Evolutionary conservation across 441 rosid genomes (phyloP), one percentile per base, ranked within the genome.

Genomic region (Lepidium campestre): DNA sequence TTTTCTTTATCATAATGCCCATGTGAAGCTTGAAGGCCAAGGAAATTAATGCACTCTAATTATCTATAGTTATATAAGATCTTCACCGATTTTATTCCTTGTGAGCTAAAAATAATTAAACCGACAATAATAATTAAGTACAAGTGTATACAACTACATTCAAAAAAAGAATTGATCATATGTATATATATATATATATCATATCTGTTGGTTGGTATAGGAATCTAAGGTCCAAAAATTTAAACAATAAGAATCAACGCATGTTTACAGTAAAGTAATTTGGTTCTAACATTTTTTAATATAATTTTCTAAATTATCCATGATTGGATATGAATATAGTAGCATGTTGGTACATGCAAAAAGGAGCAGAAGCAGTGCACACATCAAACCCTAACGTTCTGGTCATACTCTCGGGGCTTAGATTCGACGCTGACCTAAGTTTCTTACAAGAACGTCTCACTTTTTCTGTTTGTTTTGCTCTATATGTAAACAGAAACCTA

Each of bases 281-380:
- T n/a, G n/a, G n/a, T n/a, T n/a, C n/a, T n/a, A n/a, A n/a, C n/a
- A n/a, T n/a, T n/a, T n/a, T n/a, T n/a, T n/a, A n/a, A n/a, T n/a
- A n/a, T n/a, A 4, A 50, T 1, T 37, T 6, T 37, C 50, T 37
- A 29, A 7, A 47, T 48, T 13, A 56, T 20, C 34, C 7, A 31
- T 27, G 40, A 42, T 42, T 20, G 39, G 41, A 12, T 39, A 61
- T 49, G 18, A 40, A n/a, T n/a, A n/a, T n/a, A n/a, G n/a, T n/a
- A n/a, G n/a, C n/a, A n/a, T n/a, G n/a, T n/a, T n/a, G n/a, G 77
- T 86, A 79, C 66, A 88, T 89, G 94, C 81, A 82, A 62, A 63
- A 63, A 65, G 91, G 91, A 68, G 92, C 94, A 4, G 87, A 89
- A 71, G 86, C 91, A 29, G 93, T 91, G 62, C 89, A 91, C 74